These are phyloP conservation scores for Alloascoidea hylecoeti DNA, from an alignment of 805 yeast genomes.

Conservation along the genomic window DNA sequence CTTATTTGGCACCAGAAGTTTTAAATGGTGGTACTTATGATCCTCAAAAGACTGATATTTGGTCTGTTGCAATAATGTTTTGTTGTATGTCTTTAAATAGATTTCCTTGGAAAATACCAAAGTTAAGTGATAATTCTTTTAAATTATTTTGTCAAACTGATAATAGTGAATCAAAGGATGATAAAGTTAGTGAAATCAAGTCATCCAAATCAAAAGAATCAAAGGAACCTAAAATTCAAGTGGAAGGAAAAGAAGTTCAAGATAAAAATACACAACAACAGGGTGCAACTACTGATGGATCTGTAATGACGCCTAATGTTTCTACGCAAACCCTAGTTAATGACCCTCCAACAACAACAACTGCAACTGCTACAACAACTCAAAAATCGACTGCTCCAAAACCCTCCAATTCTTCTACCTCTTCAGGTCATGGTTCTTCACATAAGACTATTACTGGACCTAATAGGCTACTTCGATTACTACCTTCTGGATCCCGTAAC, in stretches of 20 bases:
- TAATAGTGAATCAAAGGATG: conserved; percentile 11
- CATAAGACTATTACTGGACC: conserved; percentile 44
- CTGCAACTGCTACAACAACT: conserved; percentile 2
- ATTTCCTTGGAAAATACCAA: conserved; percentile 83
- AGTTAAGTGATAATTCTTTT: conserved; percentile 54
- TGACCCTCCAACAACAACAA: conserved; percentile 5
- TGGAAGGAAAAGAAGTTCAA: neutral
- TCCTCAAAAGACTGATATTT: conserved; percentile 67
- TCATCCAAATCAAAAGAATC: conserved; percentile 11
- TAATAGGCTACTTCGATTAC: conserved; percentile 48
- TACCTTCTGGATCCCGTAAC: conserved; percentile 54
- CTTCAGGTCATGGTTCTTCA: too few relatives aligned
- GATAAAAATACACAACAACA: neutral
- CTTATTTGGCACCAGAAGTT: conserved; percentile 79
- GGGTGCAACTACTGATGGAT: conserved; percentile 3
- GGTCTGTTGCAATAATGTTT: conserved; percentile 77
- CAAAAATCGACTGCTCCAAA: conserved; percentile 3
- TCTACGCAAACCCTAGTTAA: conserved; percentile 11
- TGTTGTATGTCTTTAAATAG: conserved; percentile 80
- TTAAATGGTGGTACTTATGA: conserved; percentile 41
- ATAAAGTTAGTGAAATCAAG: conserved; percentile 16
- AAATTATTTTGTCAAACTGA: conserved; percentile 32
- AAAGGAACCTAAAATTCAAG: neutral
- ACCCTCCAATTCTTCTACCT: too few relatives aligned
- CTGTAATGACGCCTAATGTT: conserved; percentile 1